Base-by-base conservation (phyloP, 306 rosid genomes). In the Hylodesmum podocarpum region DNA sequence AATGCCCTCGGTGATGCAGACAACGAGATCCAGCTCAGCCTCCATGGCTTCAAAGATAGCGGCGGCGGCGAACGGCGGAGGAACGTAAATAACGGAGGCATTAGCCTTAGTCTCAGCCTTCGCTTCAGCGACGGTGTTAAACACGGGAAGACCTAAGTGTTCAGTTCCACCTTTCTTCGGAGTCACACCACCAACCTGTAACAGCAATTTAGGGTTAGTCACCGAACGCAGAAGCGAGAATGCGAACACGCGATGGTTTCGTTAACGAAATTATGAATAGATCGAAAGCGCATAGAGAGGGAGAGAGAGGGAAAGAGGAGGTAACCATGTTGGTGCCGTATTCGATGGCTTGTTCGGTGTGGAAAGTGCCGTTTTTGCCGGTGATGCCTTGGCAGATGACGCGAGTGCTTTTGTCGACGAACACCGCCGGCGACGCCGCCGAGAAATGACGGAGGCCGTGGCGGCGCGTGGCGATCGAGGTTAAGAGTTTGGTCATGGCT, bases 121-220 rank as follows among this genome's bases (percentile, higher is more conserved):
- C 8, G 99, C 99, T 72, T 96, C 99, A 0, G 98, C 97, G 34
- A 96, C 98, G 11, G 88, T 28, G 81, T 96, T 96, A 88, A 92
- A 96, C 15, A 96, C 99, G 6, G 99, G 99, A 72, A 96, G 98
- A n/a, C 99, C 99, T 76, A 93, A 70, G 78, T 96, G 99, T 72
- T 96, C 97, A 0, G 97, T 89, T 79, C 99, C 99, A 5, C 99
- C 99, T 71, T 96, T 96, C 93, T 92, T 96, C 1, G 99, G 99
- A 1, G 99, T 96, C 28, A 96, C 99, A 65, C 99, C 99, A 43
- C 98, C 99, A 31, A 96, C 70, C 70, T 64, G 16, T 37, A 3
- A 8, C 3, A 5, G 18, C 0, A 64, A 49, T 36, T 36, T 64
- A 64, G 70, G 70, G 70, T 64, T 64, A 61, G 67, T n/a, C n/a